Evolutionary conservation across 768 basidiomycete species (phyloP).

Genomic region (button mushroom (Agaricus bisporus)): DNA sequence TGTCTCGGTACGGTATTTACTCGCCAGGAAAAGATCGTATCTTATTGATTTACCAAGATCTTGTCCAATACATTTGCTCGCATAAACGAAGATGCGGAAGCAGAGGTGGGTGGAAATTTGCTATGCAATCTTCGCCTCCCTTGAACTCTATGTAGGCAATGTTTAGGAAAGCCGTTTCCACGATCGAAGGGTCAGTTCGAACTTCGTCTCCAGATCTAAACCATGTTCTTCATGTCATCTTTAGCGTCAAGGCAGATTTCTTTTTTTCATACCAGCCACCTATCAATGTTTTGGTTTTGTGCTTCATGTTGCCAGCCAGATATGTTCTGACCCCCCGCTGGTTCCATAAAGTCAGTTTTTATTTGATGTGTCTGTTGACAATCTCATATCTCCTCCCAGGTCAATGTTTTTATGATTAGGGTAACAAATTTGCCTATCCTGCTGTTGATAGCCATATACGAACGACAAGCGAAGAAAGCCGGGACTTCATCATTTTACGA

Average conservation of each 20-base stretch:
- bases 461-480: conserved; percentile 71
- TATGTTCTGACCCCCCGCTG: conserved; percentile 88
- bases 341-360: conserved; percentile 80
- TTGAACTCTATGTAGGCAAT: conserved; percentile 53
- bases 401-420: conserved; percentile 86
- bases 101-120: conserved; percentile 55
- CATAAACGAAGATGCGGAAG: conserved; percentile 88
- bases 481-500: conserved; percentile 68
- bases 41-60: conserved; percentile 44
- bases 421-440: conserved; percentile 82
- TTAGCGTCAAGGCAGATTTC: conserved; percentile 79
- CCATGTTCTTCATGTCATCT: conserved; percentile 1
- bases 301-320: conserved; percentile 81
- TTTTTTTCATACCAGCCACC: conserved; percentile 95
- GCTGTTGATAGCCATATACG: conserved; percentile 75
- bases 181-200: conserved; percentile 75
- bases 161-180: conserved; percentile 91
- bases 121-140: neutral
- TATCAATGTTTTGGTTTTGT: conserved; percentile 81
- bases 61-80: conserved; percentile 92
- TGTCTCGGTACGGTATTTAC: conserved; percentile 54
- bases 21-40: neutral
- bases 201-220: neutral
- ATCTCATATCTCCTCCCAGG: conserved; percentile 31
- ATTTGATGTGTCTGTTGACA: conserved; percentile 4